Conservation (phyloP, 768 basidiomycete species). For the Trametes punicea region DNA sequence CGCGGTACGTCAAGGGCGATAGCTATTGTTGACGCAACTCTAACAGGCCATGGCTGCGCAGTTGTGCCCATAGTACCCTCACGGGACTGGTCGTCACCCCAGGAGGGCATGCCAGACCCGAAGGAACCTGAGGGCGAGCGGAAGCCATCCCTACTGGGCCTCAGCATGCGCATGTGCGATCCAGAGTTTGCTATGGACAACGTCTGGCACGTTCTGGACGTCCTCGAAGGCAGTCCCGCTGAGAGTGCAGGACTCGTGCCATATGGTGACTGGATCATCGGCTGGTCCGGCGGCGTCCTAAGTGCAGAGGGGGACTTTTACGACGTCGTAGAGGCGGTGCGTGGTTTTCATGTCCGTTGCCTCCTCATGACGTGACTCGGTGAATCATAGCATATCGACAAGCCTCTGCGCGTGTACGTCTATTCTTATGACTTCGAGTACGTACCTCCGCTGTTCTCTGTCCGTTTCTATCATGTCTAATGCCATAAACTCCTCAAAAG, state of each 20-base stretch:
- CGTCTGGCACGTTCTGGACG: conserved; percentile 98
- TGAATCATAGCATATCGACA: conserved; percentile 76
- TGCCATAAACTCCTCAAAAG: conserved; percentile 38
- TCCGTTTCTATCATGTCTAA: conserved; percentile 11
- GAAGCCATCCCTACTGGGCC: conserved; percentile 88
- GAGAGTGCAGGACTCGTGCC: conserved; percentile 96
- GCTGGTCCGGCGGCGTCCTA: conserved; percentile 93
- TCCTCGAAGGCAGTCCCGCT: conserved; percentile 93
- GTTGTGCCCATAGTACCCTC: conserved; percentile 86
- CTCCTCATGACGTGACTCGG: background rate
- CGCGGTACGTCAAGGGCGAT: conserved; percentile 47
- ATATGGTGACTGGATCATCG: conserved; percentile 75
- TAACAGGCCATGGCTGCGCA: conserved; percentile 30
- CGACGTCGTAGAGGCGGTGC: conserved; percentile 86
- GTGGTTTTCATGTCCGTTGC: conserved; percentile 27
- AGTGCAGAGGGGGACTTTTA: conserved; percentile 95
- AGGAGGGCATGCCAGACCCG: conserved; percentile 35
- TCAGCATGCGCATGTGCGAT: conserved; percentile 91
- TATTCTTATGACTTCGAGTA: conserved; percentile 98
- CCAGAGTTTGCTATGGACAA: conserved; percentile 86
- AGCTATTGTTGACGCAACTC: conserved; percentile 1
- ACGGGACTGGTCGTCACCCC: conserved; percentile 61
- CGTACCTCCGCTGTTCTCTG: conserved; percentile 30
- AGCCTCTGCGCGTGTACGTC: conserved; percentile 90
- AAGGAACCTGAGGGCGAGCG: conserved; percentile 40